phyloP scores from a whole-genome alignment of 2,329 filamentous ascomycete genomes.

The Septoria linicola region DNA sequence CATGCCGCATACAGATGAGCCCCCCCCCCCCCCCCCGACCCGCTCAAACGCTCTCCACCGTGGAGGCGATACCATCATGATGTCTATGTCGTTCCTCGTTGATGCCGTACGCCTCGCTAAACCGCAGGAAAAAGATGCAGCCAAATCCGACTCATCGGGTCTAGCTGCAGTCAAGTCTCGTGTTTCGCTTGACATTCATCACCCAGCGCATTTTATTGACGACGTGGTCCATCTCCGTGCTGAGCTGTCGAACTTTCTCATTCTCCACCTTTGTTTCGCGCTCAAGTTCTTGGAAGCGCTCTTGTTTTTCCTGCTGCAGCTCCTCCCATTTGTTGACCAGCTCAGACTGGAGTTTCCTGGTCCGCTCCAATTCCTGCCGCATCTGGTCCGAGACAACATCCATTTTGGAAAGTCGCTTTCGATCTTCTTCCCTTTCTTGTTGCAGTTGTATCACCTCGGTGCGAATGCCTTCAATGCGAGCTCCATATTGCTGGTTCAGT shows the following conservation, averaged over 20 bases:
- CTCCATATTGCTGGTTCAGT: conserved; percentile 59
- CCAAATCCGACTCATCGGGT: neutral
- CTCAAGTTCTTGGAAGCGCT: conserved; percentile 61
- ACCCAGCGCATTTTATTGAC: conserved; percentile 71
- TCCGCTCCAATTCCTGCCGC: conserved; percentile 63
- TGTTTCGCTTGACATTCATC: conserved; percentile 60
- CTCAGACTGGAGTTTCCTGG: conserved; percentile 61
- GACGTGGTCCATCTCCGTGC: conserved; percentile 60
- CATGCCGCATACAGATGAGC: neutral
- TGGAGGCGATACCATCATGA: conserved; percentile 1
- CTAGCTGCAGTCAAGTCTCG: conserved; percentile 13
- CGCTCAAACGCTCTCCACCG: neutral
- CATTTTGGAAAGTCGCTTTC: conserved; percentile 50
- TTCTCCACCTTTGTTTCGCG: conserved; percentile 57
- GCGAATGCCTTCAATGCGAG: conserved; percentile 35
- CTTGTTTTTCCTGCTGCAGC: conserved; percentile 65
- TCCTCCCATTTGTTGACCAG: conserved; percentile 60
- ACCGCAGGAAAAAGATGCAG: conserved; percentile 5
- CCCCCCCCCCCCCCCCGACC: neutral
- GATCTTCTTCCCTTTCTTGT: conserved; percentile 57
- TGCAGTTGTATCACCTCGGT: conserved; percentile 57
- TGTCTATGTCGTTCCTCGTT: conserved; percentile 12
- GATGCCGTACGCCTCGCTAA: conserved; percentile 10
- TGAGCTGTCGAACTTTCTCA: conserved; percentile 55
- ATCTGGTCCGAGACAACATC: conserved; percentile 72